Percentiles rank a stretch among this genome's conserved stretches.
Evolutionary conservation across 164 flowering plant species (phyloP).

Genomic region (Paratinospora sagittata): DNA sequence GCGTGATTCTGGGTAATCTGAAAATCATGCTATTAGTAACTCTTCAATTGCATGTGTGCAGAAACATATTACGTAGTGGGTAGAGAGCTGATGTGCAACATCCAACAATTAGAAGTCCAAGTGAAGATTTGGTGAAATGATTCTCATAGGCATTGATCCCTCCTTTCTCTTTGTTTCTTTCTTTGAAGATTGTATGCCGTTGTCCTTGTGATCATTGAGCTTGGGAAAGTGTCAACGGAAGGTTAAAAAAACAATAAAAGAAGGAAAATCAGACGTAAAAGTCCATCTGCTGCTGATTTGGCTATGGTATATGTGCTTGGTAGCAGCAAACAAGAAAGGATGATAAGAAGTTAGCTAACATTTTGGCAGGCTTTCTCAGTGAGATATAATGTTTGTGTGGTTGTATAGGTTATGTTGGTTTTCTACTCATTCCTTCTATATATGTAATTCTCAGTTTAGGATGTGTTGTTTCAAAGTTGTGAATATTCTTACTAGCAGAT

Average conservation of each 20-base stretch:
- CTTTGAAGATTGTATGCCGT: constrained; percentile 24
- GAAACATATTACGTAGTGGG: constrained; percentile 52
- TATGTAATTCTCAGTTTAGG: constrained; percentile 37
- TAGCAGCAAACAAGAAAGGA: constrained; percentile 26
- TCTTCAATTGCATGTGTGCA: constrained; percentile 29
- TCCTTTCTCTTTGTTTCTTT: constrained; percentile 4
- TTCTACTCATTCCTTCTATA: constrained; percentile 13
- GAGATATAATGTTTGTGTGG: constrained; percentile 21
- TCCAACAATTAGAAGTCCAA: constrained; percentile 36
- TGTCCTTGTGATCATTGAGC: constrained; percentile 21
- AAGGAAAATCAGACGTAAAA: constrained; percentile 14
- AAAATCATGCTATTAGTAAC: not conserved
- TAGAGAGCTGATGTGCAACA: constrained; percentile 47
- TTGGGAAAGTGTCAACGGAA: constrained; percentile 4
- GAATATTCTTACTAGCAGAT: constrained; percentile 44
- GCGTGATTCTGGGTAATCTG: not conserved
- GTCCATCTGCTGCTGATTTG: constrained; percentile 52
- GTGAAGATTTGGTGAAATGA: constrained; percentile 19
- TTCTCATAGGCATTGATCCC: constrained; percentile 28
- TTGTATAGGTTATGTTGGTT: constrained; percentile 33
- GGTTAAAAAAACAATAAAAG: not conserved
- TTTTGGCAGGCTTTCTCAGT: constrained; percentile 31
- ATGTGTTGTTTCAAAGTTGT: constrained; percentile 29
- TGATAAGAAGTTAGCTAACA: constrained; percentile 51
- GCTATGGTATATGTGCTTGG: constrained; percentile 30